Conservation (phyloP, 2,329 filamentous ascomycete species). For the Claviceps paspali region DNA sequence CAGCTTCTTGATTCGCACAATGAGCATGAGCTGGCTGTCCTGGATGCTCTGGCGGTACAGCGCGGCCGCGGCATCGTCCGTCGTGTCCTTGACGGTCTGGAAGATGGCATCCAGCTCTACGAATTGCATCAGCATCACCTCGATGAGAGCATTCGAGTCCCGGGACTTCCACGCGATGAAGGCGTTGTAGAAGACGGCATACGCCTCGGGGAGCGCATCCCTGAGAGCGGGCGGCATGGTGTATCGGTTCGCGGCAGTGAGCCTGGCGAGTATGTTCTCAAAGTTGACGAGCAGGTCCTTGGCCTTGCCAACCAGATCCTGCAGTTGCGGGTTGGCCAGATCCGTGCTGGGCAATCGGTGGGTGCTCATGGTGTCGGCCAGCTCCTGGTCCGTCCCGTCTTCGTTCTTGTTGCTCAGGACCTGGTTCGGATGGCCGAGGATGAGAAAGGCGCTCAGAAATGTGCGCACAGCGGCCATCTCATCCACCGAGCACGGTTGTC, state of each 20-base stretch:
- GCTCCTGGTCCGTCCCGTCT: slow-evolving; percentile 33
- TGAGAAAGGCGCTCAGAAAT: slow-evolving; percentile 67
- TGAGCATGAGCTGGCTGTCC: slow-evolving; percentile 64
- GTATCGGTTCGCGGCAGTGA: slow-evolving; percentile 51
- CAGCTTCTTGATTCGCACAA: slow-evolving; percentile 66
- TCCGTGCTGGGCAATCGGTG: slow-evolving; percentile 25
- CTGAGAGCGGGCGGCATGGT: slow-evolving; percentile 47
- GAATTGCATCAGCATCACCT: slow-evolving; percentile 77
- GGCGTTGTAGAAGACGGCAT: slow-evolving; percentile 60
- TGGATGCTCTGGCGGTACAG: slow-evolving; percentile 70
- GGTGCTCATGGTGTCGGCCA: slow-evolving; percentile 21
- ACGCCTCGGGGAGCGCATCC: slow-evolving; percentile 50
- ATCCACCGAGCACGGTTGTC: slow-evolving; percentile 43
- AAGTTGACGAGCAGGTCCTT: slow-evolving; percentile 65
- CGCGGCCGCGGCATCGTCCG: slow-evolving; percentile 54
- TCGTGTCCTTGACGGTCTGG: slow-evolving; percentile 68
- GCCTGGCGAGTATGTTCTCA: slow-evolving; percentile 53
- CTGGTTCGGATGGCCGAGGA: slow-evolving; percentile 62
- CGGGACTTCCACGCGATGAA: slow-evolving; percentile 76
- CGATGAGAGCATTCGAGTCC: slow-evolving; percentile 61
- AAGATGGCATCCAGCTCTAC: slow-evolving; percentile 73
- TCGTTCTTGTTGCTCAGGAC: slow-evolving; percentile 64
- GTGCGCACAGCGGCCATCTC: slow-evolving; percentile 59
- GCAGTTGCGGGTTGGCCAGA: slow-evolving; percentile 45
- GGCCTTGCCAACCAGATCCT: slow-evolving; percentile 63